Evolutionary conservation across 2,329 filamentous ascomycete genomes (phyloP).

Genomic region (Aspergillus ochraceoroseus): DNA sequence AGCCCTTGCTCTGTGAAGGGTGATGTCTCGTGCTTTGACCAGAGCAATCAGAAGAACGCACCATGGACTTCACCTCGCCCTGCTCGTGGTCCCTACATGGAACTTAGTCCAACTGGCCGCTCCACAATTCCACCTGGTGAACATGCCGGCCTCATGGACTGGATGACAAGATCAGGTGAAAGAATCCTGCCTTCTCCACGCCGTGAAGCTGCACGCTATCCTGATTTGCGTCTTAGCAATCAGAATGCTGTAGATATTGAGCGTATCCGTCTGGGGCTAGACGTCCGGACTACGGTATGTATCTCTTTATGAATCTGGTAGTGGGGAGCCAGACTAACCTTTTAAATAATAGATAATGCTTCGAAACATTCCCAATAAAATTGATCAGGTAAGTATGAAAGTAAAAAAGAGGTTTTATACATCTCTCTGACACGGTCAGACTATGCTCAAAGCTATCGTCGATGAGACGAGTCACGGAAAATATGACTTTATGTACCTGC

Average conservation of each 20-base stretch:
- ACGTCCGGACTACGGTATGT: slow-evolving; percentile 70
- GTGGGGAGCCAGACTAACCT: neutral
- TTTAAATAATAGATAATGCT: slow-evolving; percentile 69
- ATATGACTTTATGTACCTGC: slow-evolving; percentile 92
- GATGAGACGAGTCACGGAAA: slow-evolving; percentile 73
- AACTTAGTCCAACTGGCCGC: slow-evolving; percentile 40
- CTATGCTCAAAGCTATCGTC: slow-evolving; percentile 71
- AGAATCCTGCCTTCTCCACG: slow-evolving; percentile 29
- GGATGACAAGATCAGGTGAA: slow-evolving; percentile 31
- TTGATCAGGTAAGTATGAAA: slow-evolving; percentile 55
- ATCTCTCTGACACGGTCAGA: slow-evolving; percentile 38
- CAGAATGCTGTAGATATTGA: slow-evolving; percentile 45
- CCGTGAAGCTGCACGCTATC: slow-evolving; percentile 25
- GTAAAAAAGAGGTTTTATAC: neutral
- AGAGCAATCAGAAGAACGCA: slow-evolving; percentile 14
- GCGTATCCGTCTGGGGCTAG: slow-evolving; percentile 54
- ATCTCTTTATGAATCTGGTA: neutral
- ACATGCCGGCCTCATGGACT: slow-evolving; percentile 30
- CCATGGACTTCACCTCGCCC: slow-evolving; percentile 17
- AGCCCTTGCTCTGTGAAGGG: slow-evolving; percentile 20
- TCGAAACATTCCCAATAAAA: slow-evolving; percentile 88
- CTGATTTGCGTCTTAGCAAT: slow-evolving; percentile 32
- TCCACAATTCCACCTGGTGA: slow-evolving; percentile 38
- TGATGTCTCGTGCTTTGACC: slow-evolving; percentile 15
- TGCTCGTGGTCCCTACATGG: slow-evolving; percentile 25